Conservation (phyloP, 352 stramenopile genomes). For the Phytophthora palmivora region DNA sequence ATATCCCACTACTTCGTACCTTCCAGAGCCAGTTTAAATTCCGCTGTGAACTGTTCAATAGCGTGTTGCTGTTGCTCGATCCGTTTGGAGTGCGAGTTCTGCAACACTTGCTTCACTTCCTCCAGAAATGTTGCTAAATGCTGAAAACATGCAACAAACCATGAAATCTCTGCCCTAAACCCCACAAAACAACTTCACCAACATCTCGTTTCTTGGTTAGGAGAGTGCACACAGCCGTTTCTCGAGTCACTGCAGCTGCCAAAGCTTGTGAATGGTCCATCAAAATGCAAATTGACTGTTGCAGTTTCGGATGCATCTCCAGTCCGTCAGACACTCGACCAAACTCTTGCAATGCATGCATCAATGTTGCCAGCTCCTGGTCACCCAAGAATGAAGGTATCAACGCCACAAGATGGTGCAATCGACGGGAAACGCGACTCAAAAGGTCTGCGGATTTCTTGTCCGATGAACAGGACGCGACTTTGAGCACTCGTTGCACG, state of each 20-base stretch:
- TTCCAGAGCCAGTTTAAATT: slow-evolving; percentile 40
- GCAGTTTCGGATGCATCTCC: slow-evolving; percentile 5
- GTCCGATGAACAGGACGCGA: neutral
- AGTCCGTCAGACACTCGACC: neutral
- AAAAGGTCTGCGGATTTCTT: slow-evolving; percentile 6
- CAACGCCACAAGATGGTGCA: slow-evolving; percentile 16
- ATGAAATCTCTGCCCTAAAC: slow-evolving; percentile 1
- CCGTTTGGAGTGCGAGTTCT: slow-evolving; percentile 44
- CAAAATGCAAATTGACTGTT: neutral
- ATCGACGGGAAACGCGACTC: slow-evolving; percentile 7
- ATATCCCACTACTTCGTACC: slow-evolving; percentile 18
- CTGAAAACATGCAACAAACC: slow-evolving; percentile 6
- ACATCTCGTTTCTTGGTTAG: slow-evolving; percentile 37
- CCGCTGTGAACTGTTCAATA: slow-evolving; percentile 38
- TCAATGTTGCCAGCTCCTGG: slow-evolving; percentile 17
- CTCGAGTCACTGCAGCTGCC: neutral
- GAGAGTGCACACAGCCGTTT: slow-evolving; percentile 7
- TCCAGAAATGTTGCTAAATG: slow-evolving; percentile 42
- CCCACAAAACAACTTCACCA: neutral
- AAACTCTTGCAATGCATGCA: slow-evolving; percentile 25
- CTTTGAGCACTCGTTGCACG: slow-evolving; percentile 13
- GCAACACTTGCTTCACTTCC: slow-evolving; percentile 43
- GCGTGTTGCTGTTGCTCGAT: slow-evolving; percentile 37
- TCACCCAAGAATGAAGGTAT: slow-evolving; percentile 29
- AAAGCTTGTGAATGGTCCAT: slow-evolving; percentile 7